A percentile compares a stretch with the other conserved stretches of the same genome.
phyloP scores from a whole-genome alignment of 2,329 filamentous ascomycete species.

The Ophiosphaerella narmari region DNA sequence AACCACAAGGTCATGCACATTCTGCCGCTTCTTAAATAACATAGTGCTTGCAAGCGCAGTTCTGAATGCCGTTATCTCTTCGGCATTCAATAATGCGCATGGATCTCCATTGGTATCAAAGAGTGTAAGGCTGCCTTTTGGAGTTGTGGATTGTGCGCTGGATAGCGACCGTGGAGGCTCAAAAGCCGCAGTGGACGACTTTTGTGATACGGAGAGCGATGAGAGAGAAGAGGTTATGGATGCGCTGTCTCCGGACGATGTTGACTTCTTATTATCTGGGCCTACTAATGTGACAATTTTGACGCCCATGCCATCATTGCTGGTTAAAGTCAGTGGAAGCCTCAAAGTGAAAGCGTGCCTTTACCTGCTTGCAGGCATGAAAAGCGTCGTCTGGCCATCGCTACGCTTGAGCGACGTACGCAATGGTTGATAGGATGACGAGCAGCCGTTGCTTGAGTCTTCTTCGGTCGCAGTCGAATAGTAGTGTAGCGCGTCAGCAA shows the following conservation, averaged over 20 bases:
- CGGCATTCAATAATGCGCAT: conserved; percentile 67
- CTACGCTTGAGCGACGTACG: conserved; percentile 64
- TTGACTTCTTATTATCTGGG: conserved; percentile 32
- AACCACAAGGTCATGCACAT: conserved; percentile 76
- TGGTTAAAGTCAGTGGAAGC: conserved; percentile 22
- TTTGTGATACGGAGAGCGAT: conserved; percentile 34
- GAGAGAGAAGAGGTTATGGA: conserved; percentile 42
- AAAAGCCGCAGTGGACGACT: conserved; percentile 20
- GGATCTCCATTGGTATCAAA: conserved; percentile 63
- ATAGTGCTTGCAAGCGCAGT: conserved; percentile 68
- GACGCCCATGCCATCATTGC: conserved; percentile 63
- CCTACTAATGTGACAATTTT: conserved; percentile 65
- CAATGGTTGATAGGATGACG: conserved; percentile 64
- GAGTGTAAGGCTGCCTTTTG: conserved; percentile 63
- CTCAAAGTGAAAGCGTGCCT: no score
- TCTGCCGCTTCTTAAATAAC: conserved; percentile 65
- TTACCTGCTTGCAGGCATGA: conserved; percentile 64
- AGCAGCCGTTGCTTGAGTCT: conserved; percentile 57
- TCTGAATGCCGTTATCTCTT: conserved; percentile 71
- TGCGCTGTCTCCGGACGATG: conserved; percentile 19
- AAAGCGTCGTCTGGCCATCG: conserved; percentile 66
- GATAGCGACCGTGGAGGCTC: conserved; percentile 23
- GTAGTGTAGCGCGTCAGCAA: conserved; percentile 65
- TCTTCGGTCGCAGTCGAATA: conserved; percentile 68
- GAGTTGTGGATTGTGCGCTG: conserved; percentile 48